Evolutionary conservation across 2,329 filamentous ascomycete species (phyloP).

Genomic region (Didymella sp.): DNA sequence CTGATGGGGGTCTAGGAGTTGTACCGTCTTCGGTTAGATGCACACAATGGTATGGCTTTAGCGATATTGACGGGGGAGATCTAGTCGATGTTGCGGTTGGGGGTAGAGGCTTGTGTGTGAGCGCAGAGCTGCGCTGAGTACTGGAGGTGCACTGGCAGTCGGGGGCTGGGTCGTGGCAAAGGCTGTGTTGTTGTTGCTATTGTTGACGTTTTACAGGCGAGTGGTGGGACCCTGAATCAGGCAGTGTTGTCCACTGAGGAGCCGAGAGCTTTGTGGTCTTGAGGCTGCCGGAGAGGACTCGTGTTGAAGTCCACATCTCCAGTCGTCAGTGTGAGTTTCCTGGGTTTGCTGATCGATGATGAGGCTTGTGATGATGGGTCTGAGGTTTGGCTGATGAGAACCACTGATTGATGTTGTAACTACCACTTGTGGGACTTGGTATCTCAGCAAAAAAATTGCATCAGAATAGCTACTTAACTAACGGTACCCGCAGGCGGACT

Average conservation of each 20-base stretch:
- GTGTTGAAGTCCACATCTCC: neutral
- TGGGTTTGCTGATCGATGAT: no score
- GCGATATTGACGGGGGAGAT: neutral
- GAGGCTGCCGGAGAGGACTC: neutral
- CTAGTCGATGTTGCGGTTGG: neutral
- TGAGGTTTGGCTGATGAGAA: no score
- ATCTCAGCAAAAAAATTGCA: neutral
- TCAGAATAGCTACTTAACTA: neutral
- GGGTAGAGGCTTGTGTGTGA: neutral
- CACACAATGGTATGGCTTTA: no score
- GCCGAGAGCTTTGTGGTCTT: neutral
- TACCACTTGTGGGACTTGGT: neutral
- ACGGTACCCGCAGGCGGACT: slow-evolving; percentile 1
- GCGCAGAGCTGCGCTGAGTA: neutral
- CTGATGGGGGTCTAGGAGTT: neutral
- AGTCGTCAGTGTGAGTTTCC: no score
- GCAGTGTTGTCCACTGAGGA: neutral
- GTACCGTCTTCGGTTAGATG: no score
- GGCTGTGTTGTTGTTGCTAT: neutral
- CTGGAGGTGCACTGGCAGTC: neutral
- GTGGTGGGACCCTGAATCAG: neutral
- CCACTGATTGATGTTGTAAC: neutral
- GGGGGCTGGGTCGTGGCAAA: neutral
- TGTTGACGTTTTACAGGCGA: neutral
- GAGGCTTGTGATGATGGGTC: neutral